These are phyloP conservation scores for Microthlaspi erraticum DNA, from an alignment of 345 rosid genomes.

Conservation along the genomic window DNA sequence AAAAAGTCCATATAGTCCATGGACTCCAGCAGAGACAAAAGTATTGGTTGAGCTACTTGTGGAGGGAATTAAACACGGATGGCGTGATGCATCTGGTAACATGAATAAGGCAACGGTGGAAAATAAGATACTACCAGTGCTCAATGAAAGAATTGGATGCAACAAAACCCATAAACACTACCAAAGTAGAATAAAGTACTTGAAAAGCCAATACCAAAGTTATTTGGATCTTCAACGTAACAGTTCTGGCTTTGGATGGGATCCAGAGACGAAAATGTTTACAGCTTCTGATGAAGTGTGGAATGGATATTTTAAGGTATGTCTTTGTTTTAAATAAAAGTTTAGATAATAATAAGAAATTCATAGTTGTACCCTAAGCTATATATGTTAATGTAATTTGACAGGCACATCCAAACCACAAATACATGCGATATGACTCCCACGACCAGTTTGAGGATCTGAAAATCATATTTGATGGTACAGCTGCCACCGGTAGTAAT, in stretches of 20 bases:
- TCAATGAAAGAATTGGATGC: constrained; percentile 6
- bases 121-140: neutral
- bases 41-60: neutral
- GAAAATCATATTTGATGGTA: neutral
- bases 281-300: neutral
- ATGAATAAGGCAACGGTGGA: neutral
- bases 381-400: neutral
- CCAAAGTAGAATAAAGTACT: neutral
- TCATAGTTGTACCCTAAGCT: no score
- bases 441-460: neutral
- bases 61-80: neutral
- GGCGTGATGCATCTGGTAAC: neutral
- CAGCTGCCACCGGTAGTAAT: neutral
- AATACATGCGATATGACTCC: neutral
- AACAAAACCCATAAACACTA: neutral
- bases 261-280: neutral
- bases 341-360: no score
- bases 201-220: neutral
- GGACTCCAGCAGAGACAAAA: neutral
- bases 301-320: neutral
- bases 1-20: neutral
- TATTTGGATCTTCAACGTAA: neutral
- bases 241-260: neutral
- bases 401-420: constrained; percentile 8
- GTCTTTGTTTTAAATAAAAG: neutral